Evolutionary conservation across 2,329 filamentous ascomycete genomes (phyloP).

Genomic region (Penicillium sp.): DNA sequence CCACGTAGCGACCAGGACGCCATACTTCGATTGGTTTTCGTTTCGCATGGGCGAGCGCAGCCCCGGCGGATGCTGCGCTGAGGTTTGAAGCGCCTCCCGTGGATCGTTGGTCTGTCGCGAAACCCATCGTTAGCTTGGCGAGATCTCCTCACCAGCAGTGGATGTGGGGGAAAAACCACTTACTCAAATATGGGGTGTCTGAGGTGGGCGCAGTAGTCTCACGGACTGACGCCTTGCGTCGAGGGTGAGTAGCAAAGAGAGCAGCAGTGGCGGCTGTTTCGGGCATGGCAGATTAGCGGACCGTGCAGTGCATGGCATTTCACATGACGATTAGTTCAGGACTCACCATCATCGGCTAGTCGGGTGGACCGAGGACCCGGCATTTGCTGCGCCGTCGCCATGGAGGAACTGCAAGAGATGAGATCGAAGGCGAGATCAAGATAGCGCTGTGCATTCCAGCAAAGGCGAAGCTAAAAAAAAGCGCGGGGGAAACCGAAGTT

Average conservation of each 20-base stretch:
- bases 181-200: slow-evolving; percentile 29
- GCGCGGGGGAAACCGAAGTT: not conserved
- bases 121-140: slow-evolving; percentile 10
- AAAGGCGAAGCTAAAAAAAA: no score
- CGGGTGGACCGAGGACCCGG: slow-evolving; percentile 32
- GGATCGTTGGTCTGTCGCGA: slow-evolving; percentile 27
- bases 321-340: slow-evolving; percentile 11
- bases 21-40: slow-evolving; percentile 68
- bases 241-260: slow-evolving; percentile 57
- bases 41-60: slow-evolving; percentile 74
- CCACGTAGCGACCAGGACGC: slow-evolving; percentile 66
- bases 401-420: no score
- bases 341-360: slow-evolving; percentile 41
- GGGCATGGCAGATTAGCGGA: slow-evolving; percentile 13
- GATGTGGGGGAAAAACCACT: slow-evolving; percentile 12
- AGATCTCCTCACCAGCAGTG: not conserved
- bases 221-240: slow-evolving; percentile 35
- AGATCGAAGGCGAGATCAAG: slow-evolving; percentile 20
- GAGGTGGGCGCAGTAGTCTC: slow-evolving; percentile 22
- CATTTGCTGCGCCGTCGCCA: slow-evolving; percentile 40
- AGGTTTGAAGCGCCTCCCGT: slow-evolving; percentile 64
- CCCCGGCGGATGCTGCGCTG: slow-evolving; percentile 66
- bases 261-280: slow-evolving; percentile 63
- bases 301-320: slow-evolving; percentile 1
- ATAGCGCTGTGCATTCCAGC: no score